Base-by-base conservation (phyloP, 108 stramenopile genomes). In the Cyclotella sp. region DNA sequence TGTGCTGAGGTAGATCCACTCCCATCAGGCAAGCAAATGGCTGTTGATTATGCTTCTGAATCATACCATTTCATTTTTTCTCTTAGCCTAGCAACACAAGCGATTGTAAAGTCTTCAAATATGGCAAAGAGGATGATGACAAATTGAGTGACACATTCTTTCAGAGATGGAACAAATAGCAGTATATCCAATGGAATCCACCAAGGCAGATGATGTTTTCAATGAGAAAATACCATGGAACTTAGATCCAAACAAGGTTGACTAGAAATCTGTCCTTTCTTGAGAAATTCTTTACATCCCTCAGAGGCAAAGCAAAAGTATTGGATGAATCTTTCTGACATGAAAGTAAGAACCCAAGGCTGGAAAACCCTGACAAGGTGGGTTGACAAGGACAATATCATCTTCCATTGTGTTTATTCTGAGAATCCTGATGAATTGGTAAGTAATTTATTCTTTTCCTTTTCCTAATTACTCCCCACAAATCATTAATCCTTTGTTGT, bases 401-500 rank as follows among this genome's bases (percentile, higher is more conserved):
- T n/a, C n/a, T n/a, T n/a, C n/a, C n/a, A n/a, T n/a, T n/a, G n/a
- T n/a, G n/a, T n/a, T n/a, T n/a, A n/a, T n/a, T n/a, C n/a, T n/a
- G n/a, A n/a, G n/a, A 68, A 76, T 40, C 76, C 76, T 9, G 68
- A 76, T 16, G n/a, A n/a, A n/a, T n/a, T n/a, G 59, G 60, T 73
- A 43, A 73, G 63, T 63, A 45, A 27, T 18, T 34, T 43, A 59
- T 64, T 19, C 3, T 63, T 22, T 65, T 51, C 21, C 8, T 11
- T 4, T 12, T 39, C 2, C 4, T 26, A 60, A 30, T 46, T 19
- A 6, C 15, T 19, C 15, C 5, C 19, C 28, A 40, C 43, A 43
- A n/a, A 16, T 44, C 43, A 22, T 39, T 30, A 29, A 18, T 46
- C 28, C 15, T 30, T 19, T 73, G 4, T 42, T 52, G 21, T 13